Conservation (phyloP, 768 basidiomycete genomes). For the Trametes sanguinea region DNA sequence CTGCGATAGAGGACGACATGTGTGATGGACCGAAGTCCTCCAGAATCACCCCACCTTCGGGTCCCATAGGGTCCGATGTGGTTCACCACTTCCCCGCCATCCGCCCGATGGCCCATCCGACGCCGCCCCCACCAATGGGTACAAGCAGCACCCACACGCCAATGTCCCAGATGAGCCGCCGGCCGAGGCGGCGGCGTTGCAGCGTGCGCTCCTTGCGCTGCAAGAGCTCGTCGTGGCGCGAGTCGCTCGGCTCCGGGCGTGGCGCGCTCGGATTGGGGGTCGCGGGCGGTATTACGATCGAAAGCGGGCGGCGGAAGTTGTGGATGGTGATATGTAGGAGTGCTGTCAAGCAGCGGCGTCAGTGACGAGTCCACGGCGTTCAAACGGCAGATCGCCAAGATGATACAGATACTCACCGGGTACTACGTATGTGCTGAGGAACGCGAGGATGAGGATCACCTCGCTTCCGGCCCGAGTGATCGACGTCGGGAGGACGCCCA, state of each 20-base stretch:
- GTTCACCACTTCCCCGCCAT: conserved; percentile 53
- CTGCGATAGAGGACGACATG: not conserved
- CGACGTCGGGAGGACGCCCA: conserved; percentile 48
- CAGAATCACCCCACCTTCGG: not conserved
- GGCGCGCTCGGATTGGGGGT: conserved; percentile 30
- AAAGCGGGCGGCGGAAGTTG: conserved; percentile 79
- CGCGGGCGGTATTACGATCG: conserved; percentile 74
- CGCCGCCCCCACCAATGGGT: conserved; percentile 56
- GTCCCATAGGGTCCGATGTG: not conserved
- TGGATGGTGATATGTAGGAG: conserved; percentile 80
- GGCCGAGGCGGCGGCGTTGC: conserved; percentile 71
- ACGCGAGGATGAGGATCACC: conserved; percentile 49
- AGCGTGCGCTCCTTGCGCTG: conserved; percentile 84
- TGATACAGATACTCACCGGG: conserved; percentile 46
- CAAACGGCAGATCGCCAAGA: not conserved
- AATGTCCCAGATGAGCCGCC: conserved; percentile 81
- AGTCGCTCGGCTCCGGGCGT: conserved; percentile 30
- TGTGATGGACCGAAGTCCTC: not conserved
- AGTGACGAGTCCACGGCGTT: not conserved
- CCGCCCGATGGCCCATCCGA: conserved; percentile 59
- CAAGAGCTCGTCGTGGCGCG: conserved; percentile 67
- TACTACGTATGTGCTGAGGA: conserved; percentile 60
- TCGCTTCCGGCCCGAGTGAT: conserved; percentile 48
- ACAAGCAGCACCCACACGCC: conserved; percentile 75
- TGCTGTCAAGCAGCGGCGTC: conserved; percentile 39